Evolutionary conservation across 352 stramenopile species (phyloP).

Genomic region (Globisporangium cederbergense): DNA sequence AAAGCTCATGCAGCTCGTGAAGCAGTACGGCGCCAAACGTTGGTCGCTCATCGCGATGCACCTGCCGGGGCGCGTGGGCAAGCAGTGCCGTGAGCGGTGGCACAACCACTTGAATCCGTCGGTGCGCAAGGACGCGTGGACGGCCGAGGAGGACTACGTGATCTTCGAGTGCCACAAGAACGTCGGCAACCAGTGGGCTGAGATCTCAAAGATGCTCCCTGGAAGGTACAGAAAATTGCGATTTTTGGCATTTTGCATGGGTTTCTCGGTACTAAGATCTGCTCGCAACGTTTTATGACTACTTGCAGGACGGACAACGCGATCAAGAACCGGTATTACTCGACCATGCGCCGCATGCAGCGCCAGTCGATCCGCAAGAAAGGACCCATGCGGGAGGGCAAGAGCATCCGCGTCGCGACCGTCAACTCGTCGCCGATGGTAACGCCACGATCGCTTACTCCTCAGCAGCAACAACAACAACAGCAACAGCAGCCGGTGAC

Average conservation of each 20-base stretch:
- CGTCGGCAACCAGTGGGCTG: slow-evolving; percentile 90
- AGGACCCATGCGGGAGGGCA: slow-evolving; percentile 71
- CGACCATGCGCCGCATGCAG: slow-evolving; percentile 88
- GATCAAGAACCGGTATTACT: slow-evolving; percentile 93
- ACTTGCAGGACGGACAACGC: slow-evolving; percentile 78
- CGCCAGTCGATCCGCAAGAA: slow-evolving; percentile 87
- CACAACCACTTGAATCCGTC: slow-evolving; percentile 87
- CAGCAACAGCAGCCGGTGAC: slow-evolving; percentile 12
- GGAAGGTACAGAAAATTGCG: slow-evolving; percentile 37
- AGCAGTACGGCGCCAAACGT: slow-evolving; percentile 86
- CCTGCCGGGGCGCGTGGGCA: slow-evolving; percentile 81
- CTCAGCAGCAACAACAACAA: slow-evolving; percentile 14
- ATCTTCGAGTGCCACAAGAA: slow-evolving; percentile 91
- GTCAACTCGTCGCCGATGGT: slow-evolving; percentile 42
- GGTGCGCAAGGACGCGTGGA: slow-evolving; percentile 89
- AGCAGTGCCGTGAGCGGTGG: slow-evolving; percentile 88
- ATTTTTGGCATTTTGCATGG: neutral
- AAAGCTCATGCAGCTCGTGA: slow-evolving; percentile 85
- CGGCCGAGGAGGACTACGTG: slow-evolving; percentile 86
- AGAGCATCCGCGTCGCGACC: slow-evolving; percentile 72
- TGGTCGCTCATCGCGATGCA: slow-evolving; percentile 90
- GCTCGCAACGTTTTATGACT: neutral
- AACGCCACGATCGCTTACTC: slow-evolving; percentile 15
- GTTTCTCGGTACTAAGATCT: neutral
- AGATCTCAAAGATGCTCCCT: slow-evolving; percentile 90